Conservation (phyloP, 129 eudicot species). For the Mikania micrantha region DNA sequence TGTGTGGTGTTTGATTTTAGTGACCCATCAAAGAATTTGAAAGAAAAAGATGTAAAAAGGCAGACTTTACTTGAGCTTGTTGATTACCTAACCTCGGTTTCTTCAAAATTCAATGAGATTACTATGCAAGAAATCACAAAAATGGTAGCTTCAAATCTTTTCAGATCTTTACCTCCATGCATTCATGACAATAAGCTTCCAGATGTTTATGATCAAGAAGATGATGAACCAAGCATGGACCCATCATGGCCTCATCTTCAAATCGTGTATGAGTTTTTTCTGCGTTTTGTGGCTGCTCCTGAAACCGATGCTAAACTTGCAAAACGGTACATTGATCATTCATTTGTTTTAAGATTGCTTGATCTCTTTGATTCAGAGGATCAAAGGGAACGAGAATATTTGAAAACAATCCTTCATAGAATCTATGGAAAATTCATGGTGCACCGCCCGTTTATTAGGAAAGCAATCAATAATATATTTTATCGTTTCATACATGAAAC, state of each 20-base stretch:
- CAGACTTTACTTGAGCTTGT: constrained; percentile 62
- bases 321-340: constrained; percentile 53
- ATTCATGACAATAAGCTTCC: constrained; percentile 40
- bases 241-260: constrained; percentile 78
- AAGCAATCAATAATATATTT: constrained; percentile 48
- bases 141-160: constrained; percentile 55
- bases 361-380: constrained; percentile 54
- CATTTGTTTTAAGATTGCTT: constrained; percentile 40
- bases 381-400: constrained; percentile 65
- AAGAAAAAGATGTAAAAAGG: constrained; percentile 59
- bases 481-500: constrained; percentile 40
- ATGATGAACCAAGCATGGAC: constrained; percentile 57
- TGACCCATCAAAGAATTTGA: constrained; percentile 48
- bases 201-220: constrained; percentile 56
- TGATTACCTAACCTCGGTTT: constrained; percentile 44
- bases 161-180: constrained; percentile 43
- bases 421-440: constrained; percentile 57
- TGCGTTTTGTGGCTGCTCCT: constrained; percentile 53
- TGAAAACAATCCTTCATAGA: constrained; percentile 60
- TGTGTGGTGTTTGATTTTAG: constrained; percentile 59
- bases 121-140: constrained; percentile 55
- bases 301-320: constrained; percentile 62
- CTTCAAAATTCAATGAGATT: constrained; percentile 49
- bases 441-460: constrained; percentile 67
- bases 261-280: constrained; percentile 56